phyloP scores from a whole-genome alignment of 768 basidiomycete genomes.

The Boletus rubescentipes region DNA sequence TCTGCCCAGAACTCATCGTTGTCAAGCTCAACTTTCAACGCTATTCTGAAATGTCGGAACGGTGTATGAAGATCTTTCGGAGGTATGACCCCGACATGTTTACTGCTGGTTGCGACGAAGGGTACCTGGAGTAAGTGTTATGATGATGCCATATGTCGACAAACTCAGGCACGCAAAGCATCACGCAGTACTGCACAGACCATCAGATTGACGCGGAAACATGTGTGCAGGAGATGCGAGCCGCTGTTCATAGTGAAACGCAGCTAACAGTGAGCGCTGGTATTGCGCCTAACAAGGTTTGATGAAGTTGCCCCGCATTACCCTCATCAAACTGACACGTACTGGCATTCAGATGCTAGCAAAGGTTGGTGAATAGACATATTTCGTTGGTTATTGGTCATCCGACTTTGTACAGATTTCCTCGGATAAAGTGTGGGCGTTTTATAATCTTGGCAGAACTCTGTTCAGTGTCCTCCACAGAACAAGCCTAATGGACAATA shows the following conservation, averaged over 20 bases:
- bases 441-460: not conserved
- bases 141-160: not conserved
- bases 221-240: conserved; percentile 78
- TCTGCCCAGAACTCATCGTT: conserved; percentile 86
- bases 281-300: conserved; percentile 91
- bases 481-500: conserved; percentile 97
- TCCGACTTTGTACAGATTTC: conserved; percentile 59
- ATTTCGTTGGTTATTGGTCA: conserved; percentile 1
- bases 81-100: conserved; percentile 77
- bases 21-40: conserved; percentile 56
- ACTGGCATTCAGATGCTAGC: conserved; percentile 69
- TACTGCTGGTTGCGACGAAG: conserved; percentile 84
- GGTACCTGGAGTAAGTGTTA: conserved; percentile 76
- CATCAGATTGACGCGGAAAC: conserved; percentile 63
- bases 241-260: conserved; percentile 72
- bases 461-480: conserved; percentile 33
- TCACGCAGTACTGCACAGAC: conserved; percentile 79
- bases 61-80: conserved; percentile 65
- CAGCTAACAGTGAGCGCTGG: conserved; percentile 91
- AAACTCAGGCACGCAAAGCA: conserved; percentile 43
- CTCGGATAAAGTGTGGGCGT: conserved; percentile 71
- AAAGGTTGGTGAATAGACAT: conserved; percentile 64
- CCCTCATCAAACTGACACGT: conserved; percentile 17
- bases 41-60: conserved; percentile 68
- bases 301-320: conserved; percentile 31